Percentiles rank a stretch among this genome's conserved stretches.
phyloP scores from a whole-genome alignment of 1,139 yeast species.

The Nematodospora anomalae region DNA sequence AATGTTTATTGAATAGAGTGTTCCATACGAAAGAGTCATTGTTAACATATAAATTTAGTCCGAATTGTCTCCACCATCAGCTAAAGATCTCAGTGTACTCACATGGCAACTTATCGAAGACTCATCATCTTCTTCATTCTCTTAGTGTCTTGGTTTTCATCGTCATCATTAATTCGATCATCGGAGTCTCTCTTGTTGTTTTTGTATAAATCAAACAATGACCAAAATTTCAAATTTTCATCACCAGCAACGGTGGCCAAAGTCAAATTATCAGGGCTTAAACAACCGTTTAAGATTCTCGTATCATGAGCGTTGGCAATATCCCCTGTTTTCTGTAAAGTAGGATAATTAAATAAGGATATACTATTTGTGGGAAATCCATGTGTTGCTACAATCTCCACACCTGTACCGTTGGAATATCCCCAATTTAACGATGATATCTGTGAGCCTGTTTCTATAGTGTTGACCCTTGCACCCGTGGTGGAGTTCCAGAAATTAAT shows the following conservation, averaged over 20 bases:
- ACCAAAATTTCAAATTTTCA: conserved; percentile 95
- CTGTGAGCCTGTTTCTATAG: conserved; percentile 91
- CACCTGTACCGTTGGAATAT: conserved; percentile 63
- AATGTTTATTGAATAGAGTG: neutral
- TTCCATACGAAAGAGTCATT: neutral
- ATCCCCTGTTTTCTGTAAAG: conserved; percentile 85
- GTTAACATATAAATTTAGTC: neutral
- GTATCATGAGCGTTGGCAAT: conserved; percentile 87
- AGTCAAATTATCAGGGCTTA: conserved; percentile 88
- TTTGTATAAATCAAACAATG: conserved; percentile 67
- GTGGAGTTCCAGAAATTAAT: conserved; percentile 96
- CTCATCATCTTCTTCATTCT: conserved; percentile 19
- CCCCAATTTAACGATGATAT: conserved; percentile 95
- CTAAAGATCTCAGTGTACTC: too few relatives aligned
- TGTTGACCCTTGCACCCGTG: conserved; percentile 82
- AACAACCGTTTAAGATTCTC: conserved; percentile 76
- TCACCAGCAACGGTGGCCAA: conserved; percentile 96
- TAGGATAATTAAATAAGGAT: conserved; percentile 82
- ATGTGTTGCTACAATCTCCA: conserved; percentile 90
- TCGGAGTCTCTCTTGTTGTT: conserved; percentile 23
- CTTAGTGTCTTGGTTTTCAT: conserved; percentile 20
- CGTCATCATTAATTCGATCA: conserved; percentile 17
- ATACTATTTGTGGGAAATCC: conserved; percentile 90
- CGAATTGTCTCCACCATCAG: too few relatives aligned
- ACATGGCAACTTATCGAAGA: conserved; percentile 12